Conservation (phyloP, 2,329 filamentous ascomycete species). For the Chaetomium sp. region DNA sequence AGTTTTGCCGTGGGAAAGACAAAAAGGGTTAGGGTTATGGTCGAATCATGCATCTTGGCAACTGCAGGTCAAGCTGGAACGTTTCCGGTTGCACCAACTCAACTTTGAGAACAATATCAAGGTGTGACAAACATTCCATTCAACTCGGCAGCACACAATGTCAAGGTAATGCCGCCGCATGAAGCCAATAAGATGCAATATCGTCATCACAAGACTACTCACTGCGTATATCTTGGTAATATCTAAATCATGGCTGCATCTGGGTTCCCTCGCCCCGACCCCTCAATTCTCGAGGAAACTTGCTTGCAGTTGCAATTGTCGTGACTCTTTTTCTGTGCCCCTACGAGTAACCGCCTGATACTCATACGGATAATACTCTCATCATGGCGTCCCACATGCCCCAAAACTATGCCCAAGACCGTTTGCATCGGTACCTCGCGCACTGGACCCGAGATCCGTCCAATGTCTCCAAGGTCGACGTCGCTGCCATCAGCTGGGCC, state of each 20-base stretch:
- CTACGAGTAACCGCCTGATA: not conserved
- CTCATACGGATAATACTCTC: not conserved
- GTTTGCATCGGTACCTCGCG: conserved; percentile 21
- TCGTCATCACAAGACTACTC: not conserved
- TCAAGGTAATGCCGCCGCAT: not conserved
- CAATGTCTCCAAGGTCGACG: conserved; percentile 20
- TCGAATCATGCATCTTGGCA: not conserved
- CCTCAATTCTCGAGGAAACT: not conserved
- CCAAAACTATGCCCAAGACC: conserved; percentile 13
- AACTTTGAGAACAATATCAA: not conserved
- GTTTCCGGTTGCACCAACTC: not conserved
- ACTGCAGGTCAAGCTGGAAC: not conserved
- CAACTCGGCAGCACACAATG: not conserved
- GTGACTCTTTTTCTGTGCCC: not conserved
- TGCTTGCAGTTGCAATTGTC: not conserved
- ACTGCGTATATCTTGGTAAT: not conserved
- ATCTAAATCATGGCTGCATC: not conserved
- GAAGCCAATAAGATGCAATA: not conserved
- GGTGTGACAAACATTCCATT: not conserved
- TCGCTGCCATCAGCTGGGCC: conserved; percentile 22
- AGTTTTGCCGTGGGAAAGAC: not conserved
- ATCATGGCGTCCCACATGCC: conserved; percentile 21
- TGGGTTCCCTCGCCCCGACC: not conserved
- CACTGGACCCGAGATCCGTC: conserved; percentile 23
- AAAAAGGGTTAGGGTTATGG: not conserved